A percentile compares a stretch with the other conserved stretches of the same genome.
phyloP scores from a whole-genome alignment of 352 stramenopile genomes.

The Pythium brassicae region DNA sequence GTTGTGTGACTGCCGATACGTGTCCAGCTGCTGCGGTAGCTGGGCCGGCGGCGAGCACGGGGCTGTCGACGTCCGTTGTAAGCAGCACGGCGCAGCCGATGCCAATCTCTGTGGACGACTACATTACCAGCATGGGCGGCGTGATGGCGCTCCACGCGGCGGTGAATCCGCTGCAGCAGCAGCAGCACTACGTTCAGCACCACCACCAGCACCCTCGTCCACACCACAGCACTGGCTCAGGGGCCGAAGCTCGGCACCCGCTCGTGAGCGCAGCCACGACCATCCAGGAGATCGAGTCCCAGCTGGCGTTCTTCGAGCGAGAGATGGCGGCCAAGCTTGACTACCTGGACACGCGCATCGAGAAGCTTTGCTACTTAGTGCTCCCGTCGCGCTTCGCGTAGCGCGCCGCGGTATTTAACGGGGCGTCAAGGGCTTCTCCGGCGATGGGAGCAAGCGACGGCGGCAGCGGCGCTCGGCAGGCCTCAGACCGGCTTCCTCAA shows the following conservation, averaged over 20 bases:
- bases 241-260: constrained; percentile 7
- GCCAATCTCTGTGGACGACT: constrained; percentile 21
- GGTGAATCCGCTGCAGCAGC: constrained; percentile 1
- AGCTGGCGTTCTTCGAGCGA: constrained; percentile 47
- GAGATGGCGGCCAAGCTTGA: constrained; percentile 54
- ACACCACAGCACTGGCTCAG: constrained; percentile 10
- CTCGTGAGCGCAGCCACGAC: constrained; percentile 26
- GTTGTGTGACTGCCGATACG: background rate
- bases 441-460: background rate
- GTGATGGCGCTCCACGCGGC: constrained; percentile 4
- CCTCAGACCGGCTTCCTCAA: too few relatives aligned
- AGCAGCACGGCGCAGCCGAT: background rate
- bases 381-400: constrained; percentile 25
- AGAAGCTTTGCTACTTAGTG: constrained; percentile 47
- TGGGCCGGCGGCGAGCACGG: background rate
- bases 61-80: background rate
- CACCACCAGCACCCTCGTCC: constrained; percentile 1
- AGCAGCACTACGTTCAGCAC: constrained; percentile 2
- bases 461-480: too few relatives aligned
- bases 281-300: constrained; percentile 37
- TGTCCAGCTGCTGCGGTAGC: constrained; percentile 2
- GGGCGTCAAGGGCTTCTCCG: background rate
- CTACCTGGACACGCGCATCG: constrained; percentile 55
- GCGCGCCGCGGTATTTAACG: background rate
- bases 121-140: constrained; percentile 25